These are phyloP conservation scores for Chrysoporthe puriensis DNA, from an alignment of 2,329 filamentous ascomycete species.

Conservation along the genomic window DNA sequence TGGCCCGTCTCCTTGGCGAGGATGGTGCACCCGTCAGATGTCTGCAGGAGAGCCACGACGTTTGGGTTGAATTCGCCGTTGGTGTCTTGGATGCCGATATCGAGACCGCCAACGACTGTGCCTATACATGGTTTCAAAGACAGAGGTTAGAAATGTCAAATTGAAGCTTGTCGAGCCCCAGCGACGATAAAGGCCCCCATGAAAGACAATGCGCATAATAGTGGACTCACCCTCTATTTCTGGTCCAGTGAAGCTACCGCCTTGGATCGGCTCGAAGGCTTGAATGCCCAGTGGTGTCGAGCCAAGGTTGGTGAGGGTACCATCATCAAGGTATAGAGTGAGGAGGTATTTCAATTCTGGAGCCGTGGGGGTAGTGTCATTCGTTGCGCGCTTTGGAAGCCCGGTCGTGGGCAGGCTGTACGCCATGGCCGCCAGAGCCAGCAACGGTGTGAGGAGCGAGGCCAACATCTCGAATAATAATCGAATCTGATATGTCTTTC, in stretches of 20 bases:
- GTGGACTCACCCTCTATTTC: slow-evolving; percentile 34
- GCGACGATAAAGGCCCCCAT: neutral
- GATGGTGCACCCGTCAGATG: slow-evolving; percentile 43
- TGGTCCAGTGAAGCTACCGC: slow-evolving; percentile 43
- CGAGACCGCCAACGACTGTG: slow-evolving; percentile 39
- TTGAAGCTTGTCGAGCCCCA: neutral
- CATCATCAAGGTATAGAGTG: slow-evolving; percentile 35
- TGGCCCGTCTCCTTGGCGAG: slow-evolving; percentile 43
- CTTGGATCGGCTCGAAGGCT: slow-evolving; percentile 40
- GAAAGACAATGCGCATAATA: neutral
- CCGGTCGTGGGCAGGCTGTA: neutral
- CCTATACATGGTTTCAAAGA: slow-evolving; percentile 26
- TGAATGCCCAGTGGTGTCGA: slow-evolving; percentile 33
- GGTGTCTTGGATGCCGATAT: slow-evolving; percentile 43
- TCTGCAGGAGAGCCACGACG: slow-evolving; percentile 44
- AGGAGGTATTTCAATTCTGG: slow-evolving; percentile 32
- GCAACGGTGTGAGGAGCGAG: neutral
- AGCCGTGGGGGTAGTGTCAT: neutral
- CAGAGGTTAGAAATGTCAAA: neutral
- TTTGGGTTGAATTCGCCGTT: slow-evolving; percentile 44
- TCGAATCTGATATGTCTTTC: neutral
- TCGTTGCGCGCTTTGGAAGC: neutral
- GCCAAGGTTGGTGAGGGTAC: slow-evolving; percentile 32
- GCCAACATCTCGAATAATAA: neutral
- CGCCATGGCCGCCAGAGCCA: neutral